Base-by-base conservation (phyloP, 495 filamentous ascomycete species). In the Barbatosphaeria neglecta region DNA sequence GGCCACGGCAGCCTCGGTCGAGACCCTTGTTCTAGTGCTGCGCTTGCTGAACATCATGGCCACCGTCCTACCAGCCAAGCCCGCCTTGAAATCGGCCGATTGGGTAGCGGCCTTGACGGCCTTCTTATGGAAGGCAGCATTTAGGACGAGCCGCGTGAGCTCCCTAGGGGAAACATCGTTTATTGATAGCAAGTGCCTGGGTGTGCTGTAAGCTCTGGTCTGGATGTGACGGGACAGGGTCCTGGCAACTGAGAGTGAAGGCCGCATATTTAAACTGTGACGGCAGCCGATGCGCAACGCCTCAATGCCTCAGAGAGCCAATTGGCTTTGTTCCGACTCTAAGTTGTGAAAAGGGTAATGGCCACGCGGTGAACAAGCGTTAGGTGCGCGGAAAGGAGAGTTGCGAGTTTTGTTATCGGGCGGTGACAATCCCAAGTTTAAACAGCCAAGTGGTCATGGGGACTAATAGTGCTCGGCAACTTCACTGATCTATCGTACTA, bases 21-120 rank as follows among this genome's bases (percentile, higher is more conserved):
- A 95, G 22, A 98, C 82, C 41, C 92, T 78, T 15, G 92, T 98
- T 40, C 92, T 75, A 13, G 92, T 98, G 52, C 83, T 89, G 22
- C 90, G 80, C 69, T 98, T 98, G 70, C 73, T 89, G 73, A 98
- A 97, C 72, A 89, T 83, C 81, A 98, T 86, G 48, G 92, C 90
- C 11, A 96, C 76, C 3, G 90, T 93, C 64, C 88, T 78, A 19
- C 87, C 86, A 18, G 75, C 64, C 48, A 90, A 58, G 1, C 73
- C 77, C n/a, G 82, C 83, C 13, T 70, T 69, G 37, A 73, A 49
- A 11, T 42, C 53, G n/a, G 50, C 53, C 9, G 76, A 60, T 13
- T 85, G 64, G 35, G 67, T 66, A 15, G 82, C 81, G 25, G 79
- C 77, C 65, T 93, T 95, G 69, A 92, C 77, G 51, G 78, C 70